Evolutionary conservation across 345 rosid species (phyloP), one percentile per base, ranked within the genome.

Genomic region (Citrus hindsii): DNA sequence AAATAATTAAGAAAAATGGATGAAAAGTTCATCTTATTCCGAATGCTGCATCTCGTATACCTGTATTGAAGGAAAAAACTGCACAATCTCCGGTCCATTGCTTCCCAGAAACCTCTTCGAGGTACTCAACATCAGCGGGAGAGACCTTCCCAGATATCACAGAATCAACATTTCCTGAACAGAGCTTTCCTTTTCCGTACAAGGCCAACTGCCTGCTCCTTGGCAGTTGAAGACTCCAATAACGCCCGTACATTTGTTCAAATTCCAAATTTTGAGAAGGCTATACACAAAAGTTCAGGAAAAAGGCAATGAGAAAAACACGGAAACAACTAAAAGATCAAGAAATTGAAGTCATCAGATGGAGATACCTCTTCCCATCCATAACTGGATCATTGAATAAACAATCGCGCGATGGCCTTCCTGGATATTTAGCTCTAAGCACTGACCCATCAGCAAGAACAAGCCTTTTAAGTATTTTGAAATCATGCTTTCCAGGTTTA

Each of bases 161-260:
- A 5, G 60, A 28, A 46, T 35, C 37, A 21, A 69, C 68, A 46
- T 59, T 79, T 66, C 42, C 53, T 48, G 73, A 66, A 28, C 64
- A 25, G 74, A 24, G 33, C 10, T 46, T 46, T 46, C 18, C 51
- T 68, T 65, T 53, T 88, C 76, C 64, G 71, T 37, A 69, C 88
- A 82, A 48, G 88, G 93, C 91, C 91, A 86, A 63, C 74, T 86
- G 51, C 93, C 90, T 5, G 84, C 87, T 82, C 92, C 91, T 82
- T 86, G 93, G 85, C 90, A 88, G 75, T 88, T 90, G 85, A 90
- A 86, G 48, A 85, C 79, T 8, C 90, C 93, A 25, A 90, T 58
- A 46, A 88, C 88, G 68, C 90, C 89, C 9, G 84, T 82, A 35
- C 89, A 85, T 65, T 85, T 75, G 84, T 88, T 90, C 85, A 90